These are phyloP conservation scores for Alternaria gaisen DNA, from an alignment of 2,329 filamentous ascomycete species.

Conservation along the genomic window DNA sequence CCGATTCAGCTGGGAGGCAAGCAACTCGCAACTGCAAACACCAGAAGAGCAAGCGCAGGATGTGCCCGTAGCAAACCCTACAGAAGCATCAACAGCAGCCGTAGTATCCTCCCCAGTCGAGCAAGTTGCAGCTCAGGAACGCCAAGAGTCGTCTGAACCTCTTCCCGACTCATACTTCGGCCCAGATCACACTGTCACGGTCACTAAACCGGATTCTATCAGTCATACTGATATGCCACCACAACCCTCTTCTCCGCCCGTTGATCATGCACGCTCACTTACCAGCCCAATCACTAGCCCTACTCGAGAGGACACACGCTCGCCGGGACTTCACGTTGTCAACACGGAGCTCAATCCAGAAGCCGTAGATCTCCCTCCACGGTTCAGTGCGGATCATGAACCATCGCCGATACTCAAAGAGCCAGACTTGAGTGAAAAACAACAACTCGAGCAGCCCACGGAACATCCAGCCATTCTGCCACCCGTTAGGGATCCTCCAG, in stretches of 20 bases:
- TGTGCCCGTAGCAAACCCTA: conserved; percentile 20
- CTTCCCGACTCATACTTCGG: conserved; percentile 40
- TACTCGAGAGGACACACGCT: conserved; percentile 32
- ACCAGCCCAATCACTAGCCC: conserved; percentile 33
- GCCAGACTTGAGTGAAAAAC: conserved; percentile 13
- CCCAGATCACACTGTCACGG: conserved; percentile 35
- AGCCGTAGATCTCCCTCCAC: conserved; percentile 50
- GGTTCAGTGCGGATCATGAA: conserved; percentile 36
- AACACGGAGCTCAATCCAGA: conserved; percentile 52
- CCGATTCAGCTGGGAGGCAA: conserved; percentile 47
- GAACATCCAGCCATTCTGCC: conserved; percentile 7
- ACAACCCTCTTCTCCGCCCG: conserved; percentile 26
- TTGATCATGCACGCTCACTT: conserved; percentile 23
- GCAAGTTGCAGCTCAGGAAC: conserved; percentile 26
- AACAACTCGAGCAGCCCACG: conserved; percentile 11
- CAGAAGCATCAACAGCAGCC: conserved; percentile 15
- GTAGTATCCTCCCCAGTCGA: conserved; percentile 22
- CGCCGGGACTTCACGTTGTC: conserved; percentile 54
- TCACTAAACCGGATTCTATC: conserved; percentile 34
- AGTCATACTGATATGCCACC: conserved; percentile 25
- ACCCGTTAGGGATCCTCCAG: conserved; percentile 18
- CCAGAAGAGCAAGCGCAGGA: conserved; percentile 21
- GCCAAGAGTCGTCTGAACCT: conserved; percentile 26
- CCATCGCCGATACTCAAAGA: conserved; percentile 24
- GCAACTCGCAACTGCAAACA: conserved; percentile 19